Evolutionary conservation across 371 early-diverging fungal genomes (phyloP), one percentile per base, ranked within the genome.

Genomic region (Syncephalastrum contaminatum): DNA sequence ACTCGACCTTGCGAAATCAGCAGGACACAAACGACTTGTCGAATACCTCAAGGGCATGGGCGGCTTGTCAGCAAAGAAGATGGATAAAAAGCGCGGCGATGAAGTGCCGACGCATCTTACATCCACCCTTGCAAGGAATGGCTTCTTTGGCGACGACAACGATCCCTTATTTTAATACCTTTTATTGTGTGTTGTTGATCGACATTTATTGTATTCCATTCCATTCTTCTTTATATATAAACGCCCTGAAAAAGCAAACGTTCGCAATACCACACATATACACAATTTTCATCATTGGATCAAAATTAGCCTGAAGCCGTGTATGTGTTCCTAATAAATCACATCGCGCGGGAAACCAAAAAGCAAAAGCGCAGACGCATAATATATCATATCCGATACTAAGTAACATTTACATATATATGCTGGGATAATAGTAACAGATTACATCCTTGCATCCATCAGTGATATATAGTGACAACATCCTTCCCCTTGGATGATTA

Each of bases 31-130:
- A 19, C 63, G 63, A 13, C 42, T 73, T 15, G 72, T 69, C 2
- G 73, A 73, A 2, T 73, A 71, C 42, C 51, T 77, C 8, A 77
- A 77, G 42, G 56, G 41, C n/a, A 39, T 47, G 7, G 77, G 77
- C 8, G 77, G 65, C 0, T 20, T 73, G 13, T 43, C 69, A 3
- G 44, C 77, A 4, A 77, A 77, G 39, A 77, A 77, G 20, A 57
- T 77, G 64, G 77, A 73, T 19, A 73, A 69, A 44, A 61, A 51
- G 20, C 46, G 56, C 46, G 70, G 73, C 21, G 73, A 71, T 39
- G 69, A 71, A 45, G 62, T 67, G 24, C 72, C 73, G 7, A 46
- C 43, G 15, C 72, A 71, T 22, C 48, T 77, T 40, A 64, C 64
- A 49, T 41, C 54, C 25, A 60, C 64, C 16, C 59, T 77, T 14